These are phyloP conservation scores for Neofusicoccum sp. DNA, from an alignment of 2,329 filamentous ascomycete species.

Conservation along the genomic window DNA sequence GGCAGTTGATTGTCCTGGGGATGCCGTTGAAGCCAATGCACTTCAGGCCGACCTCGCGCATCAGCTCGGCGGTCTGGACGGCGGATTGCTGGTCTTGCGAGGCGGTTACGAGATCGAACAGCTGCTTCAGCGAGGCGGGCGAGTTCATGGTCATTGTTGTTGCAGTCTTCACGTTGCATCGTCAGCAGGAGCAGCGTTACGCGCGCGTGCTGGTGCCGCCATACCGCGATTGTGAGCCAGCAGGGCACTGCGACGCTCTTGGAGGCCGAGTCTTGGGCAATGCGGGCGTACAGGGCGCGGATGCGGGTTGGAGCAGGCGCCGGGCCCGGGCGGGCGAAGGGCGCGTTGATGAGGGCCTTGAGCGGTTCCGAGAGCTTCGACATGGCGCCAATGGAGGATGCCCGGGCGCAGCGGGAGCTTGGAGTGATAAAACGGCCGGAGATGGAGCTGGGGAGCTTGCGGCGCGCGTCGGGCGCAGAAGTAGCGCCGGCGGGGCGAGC, in stretches of 20 bases:
- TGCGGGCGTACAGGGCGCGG: slow-evolving; percentile 60
- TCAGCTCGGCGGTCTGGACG: slow-evolving; percentile 63
- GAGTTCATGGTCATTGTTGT: slow-evolving; percentile 86
- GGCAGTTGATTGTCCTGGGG: slow-evolving; percentile 78
- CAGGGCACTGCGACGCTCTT: slow-evolving; percentile 62
- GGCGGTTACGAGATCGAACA: slow-evolving; percentile 52
- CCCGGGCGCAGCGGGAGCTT: neutral
- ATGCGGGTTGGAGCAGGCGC: slow-evolving; percentile 64
- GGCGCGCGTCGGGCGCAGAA: slow-evolving; percentile 2
- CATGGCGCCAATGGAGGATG: slow-evolving; percentile 48
- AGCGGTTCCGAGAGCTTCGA: slow-evolving; percentile 69
- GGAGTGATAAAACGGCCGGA: neutral
- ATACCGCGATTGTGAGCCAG: slow-evolving; percentile 66
- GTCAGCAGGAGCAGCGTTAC: neutral
- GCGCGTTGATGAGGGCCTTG: slow-evolving; percentile 71
- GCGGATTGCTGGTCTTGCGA: slow-evolving; percentile 27
- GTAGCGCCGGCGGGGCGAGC: neutral
- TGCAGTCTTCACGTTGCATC: slow-evolving; percentile 57
- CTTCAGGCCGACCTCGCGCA: slow-evolving; percentile 73
- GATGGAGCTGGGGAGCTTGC: neutral
- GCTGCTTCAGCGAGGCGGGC: slow-evolving; percentile 66
- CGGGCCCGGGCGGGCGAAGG: slow-evolving; percentile 64
- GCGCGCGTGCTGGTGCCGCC: slow-evolving; percentile 15
- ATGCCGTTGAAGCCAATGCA: slow-evolving; percentile 79
- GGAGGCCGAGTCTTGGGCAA: slow-evolving; percentile 62